Evolutionary conservation across 2,329 filamentous ascomycete genomes (phyloP).

Genomic region (Clonostachys rhizophaga): DNA sequence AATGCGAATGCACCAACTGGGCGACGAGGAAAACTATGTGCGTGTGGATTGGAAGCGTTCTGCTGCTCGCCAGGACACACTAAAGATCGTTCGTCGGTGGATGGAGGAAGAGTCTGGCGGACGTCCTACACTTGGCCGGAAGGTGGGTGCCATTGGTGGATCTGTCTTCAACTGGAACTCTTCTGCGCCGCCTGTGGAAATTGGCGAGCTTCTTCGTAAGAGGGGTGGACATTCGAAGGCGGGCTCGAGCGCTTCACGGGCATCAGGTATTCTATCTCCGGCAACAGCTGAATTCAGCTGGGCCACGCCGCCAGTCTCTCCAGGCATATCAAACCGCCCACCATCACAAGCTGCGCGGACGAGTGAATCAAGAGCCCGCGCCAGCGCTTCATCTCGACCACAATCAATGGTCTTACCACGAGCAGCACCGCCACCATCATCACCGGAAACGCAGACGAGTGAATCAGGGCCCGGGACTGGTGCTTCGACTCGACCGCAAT

Average conservation of each 20-base stretch:
- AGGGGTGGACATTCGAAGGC: constrained; percentile 13
- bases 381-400: not conserved
- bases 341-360: constrained; percentile 3
- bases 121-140: constrained; percentile 29
- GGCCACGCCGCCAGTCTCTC: constrained; percentile 9
- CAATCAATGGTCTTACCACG: not conserved
- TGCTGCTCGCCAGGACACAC: constrained; percentile 43
- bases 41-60: constrained; percentile 55
- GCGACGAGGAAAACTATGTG: constrained; percentile 55
- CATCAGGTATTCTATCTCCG: constrained; percentile 12
- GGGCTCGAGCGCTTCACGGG: constrained; percentile 13
- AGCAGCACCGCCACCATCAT: not conserved
- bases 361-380: constrained; percentile 2
- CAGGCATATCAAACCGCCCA: not conserved
- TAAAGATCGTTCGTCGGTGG: constrained; percentile 59
- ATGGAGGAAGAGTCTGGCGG: constrained; percentile 61
- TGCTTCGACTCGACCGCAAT: constrained; percentile 6
- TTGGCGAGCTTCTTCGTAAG: constrained; percentile 28
- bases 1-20: constrained; percentile 48
- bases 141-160: constrained; percentile 28
- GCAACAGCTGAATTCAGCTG: constrained; percentile 22
- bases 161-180: constrained; percentile 60
- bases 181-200: constrained; percentile 41
- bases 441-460: not conserved
- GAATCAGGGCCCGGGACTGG: no score